Percentiles rank a stretch among this genome's conserved stretches.
Conservation (phyloP, 1,284 basidiomycete genomes). For the Ganoderma meredithae region DNA sequence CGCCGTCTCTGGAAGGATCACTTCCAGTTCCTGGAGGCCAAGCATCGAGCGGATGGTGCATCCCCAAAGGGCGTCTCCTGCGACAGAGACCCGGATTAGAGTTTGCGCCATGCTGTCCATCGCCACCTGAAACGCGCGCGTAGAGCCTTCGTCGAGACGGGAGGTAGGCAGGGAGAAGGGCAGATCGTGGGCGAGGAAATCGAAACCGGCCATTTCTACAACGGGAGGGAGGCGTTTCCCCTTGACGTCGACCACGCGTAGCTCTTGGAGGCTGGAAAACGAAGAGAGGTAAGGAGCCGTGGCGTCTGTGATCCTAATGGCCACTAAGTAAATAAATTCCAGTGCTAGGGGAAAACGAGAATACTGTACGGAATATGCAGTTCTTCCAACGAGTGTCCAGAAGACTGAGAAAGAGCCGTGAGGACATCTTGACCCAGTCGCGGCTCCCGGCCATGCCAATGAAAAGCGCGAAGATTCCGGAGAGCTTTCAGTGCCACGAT, state of each 20-base stretch:
- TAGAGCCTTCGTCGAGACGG: background rate
- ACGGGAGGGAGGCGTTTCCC: no score
- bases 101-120: background rate
- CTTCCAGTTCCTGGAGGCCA: slow-evolving; percentile 11
- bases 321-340: background rate
- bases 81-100: background rate
- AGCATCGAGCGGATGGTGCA: background rate
- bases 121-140: background rate
- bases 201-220: no score
- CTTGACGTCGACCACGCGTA: background rate
- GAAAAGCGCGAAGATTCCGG: background rate
- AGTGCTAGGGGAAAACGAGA: background rate
- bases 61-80: background rate
- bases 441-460: background rate
- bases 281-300: background rate
- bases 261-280: background rate
- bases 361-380: background rate
- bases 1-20: background rate
- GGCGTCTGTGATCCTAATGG: background rate
- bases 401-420: background rate
- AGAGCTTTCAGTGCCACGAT: background rate
- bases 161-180: background rate
- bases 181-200: background rate
- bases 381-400: background rate
- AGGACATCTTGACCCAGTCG: background rate